Evolutionary conservation across 192 early-diverging fungal species (phyloP), one percentile per base, ranked within the genome.

Genomic region (Coemansia sp.): DNA sequence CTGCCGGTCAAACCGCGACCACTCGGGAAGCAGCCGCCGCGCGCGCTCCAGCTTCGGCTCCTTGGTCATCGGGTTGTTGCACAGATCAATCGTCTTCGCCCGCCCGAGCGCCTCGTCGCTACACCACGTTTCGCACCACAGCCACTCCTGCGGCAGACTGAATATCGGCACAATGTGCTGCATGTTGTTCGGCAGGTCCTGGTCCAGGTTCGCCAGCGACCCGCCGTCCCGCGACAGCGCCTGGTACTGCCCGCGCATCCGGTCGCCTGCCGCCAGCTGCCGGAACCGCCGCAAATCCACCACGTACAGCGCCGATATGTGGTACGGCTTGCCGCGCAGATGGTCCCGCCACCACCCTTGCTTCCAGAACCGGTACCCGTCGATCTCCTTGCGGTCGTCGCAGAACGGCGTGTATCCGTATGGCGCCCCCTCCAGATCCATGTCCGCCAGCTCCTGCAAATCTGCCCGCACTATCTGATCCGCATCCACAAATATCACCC

Each of bases 61-160:
- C 67, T 95, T 97, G 5, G 94, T 99, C 66, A 97, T 77, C 2
- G 96, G 96, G 74, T 99, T 97, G 62, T 99, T 99, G 81, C 96
- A 99, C 85, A 99, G 77, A 78, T 99, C 96, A 53, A 99, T 99
- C 0, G 96, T 97, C 71, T 93, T 95, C 4, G 96, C 96, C 11
- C 49, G 85, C n/a, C 80, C 81, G 38, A 97, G 60, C 3, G 81
- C 82, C 44, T 81, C 84, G 60, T 97, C 91, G 25, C 87, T 84
- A 67, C 96, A 99, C 96, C 96, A 99, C 6, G 96, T 99, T 71
- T 97, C 93, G 61, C 96, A 99, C 96, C 96, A 99, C 41, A 99
- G 77, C 95, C 95, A 98, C 47, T 95, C 93, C 63, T 96, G 93
- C 2, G 93, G 92, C 64, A 98, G 66, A 3, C 91, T 93, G 53